Conservation (phyloP, 2,329 filamentous ascomycete species). For the Simplicillium aogashimaense region DNA sequence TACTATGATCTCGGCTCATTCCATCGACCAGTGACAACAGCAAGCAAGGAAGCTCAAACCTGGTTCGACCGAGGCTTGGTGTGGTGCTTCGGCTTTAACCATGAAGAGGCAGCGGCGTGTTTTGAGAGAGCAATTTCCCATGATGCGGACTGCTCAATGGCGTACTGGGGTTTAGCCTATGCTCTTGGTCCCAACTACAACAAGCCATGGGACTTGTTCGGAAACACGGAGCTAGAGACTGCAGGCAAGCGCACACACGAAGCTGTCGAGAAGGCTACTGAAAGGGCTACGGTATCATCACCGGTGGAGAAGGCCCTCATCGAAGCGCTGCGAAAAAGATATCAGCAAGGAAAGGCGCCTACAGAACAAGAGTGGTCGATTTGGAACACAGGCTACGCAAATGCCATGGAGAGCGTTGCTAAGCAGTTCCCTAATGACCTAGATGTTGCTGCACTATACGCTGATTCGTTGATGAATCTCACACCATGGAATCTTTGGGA, state of each 20-base stretch:
- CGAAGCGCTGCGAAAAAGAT: constrained; percentile 50
- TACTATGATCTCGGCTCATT: constrained; percentile 56
- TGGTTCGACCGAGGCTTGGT: constrained; percentile 68
- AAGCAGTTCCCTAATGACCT: constrained; percentile 26
- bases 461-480: constrained; percentile 37
- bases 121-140: constrained; percentile 48
- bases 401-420: constrained; percentile 28
- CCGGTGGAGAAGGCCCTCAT: constrained; percentile 50
- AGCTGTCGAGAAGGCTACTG: constrained; percentile 17
- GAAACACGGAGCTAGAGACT: constrained; percentile 43
- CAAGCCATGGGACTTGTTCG: constrained; percentile 68
- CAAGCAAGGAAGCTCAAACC: constrained; percentile 37
- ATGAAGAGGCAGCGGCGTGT: constrained; percentile 58
- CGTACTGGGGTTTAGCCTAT: constrained; percentile 63
- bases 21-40: constrained; percentile 43
- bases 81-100: constrained; percentile 70
- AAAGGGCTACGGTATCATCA: constrained; percentile 8
- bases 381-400: constrained; percentile 24
- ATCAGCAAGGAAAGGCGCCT: constrained; percentile 38
- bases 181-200: constrained; percentile 66
- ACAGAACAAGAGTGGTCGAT: constrained; percentile 33
- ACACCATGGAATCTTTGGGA: constrained; percentile 37
- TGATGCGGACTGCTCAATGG: constrained; percentile 49
- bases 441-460: constrained; percentile 25
- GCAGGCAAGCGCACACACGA: constrained; percentile 29